A percentile compares a stretch with the other conserved stretches of the same genome.
Evolutionary conservation across 2,329 filamentous ascomycete genomes (phyloP).

Genomic region (Clonostachys solani): DNA sequence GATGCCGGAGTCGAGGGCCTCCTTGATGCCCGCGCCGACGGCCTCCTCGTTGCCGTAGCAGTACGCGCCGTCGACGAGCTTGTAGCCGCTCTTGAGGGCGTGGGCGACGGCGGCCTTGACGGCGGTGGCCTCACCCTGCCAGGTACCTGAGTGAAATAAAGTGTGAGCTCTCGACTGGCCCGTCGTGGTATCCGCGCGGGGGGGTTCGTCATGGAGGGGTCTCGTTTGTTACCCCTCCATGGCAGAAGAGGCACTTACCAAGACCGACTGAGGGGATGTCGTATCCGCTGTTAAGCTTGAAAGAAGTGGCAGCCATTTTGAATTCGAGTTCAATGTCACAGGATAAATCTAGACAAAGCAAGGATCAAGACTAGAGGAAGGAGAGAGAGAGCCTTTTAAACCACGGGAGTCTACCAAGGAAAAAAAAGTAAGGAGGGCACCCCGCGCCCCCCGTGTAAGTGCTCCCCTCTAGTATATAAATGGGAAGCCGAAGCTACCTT

Average conservation of each 20-base stretch:
- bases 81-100: constrained; percentile 54
- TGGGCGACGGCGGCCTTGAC: constrained; percentile 53
- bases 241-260: constrained; percentile 32
- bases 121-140: constrained; percentile 57
- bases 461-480: no score
- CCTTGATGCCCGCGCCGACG: constrained; percentile 72
- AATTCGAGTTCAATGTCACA: not conserved
- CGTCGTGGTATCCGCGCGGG: not conserved
- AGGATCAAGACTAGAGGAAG: no score
- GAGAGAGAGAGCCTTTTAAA: no score
- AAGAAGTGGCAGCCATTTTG: constrained; percentile 49
- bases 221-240: not conserved
- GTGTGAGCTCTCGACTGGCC: constrained; percentile 3
- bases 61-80: constrained; percentile 67
- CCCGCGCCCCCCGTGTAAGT: no score
- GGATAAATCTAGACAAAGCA: not conserved
- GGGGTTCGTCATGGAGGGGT: not conserved
- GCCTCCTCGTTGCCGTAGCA: constrained; percentile 81
- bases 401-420: no score
- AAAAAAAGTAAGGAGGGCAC: no score
- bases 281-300: constrained; percentile 61
- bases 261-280: constrained; percentile 61
- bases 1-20: constrained; percentile 65
- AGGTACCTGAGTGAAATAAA: constrained; percentile 47
- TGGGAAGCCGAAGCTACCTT: no score